phyloP scores from a whole-genome alignment of 164 flowering plant species.

The Nelumbo lutea region DNA sequence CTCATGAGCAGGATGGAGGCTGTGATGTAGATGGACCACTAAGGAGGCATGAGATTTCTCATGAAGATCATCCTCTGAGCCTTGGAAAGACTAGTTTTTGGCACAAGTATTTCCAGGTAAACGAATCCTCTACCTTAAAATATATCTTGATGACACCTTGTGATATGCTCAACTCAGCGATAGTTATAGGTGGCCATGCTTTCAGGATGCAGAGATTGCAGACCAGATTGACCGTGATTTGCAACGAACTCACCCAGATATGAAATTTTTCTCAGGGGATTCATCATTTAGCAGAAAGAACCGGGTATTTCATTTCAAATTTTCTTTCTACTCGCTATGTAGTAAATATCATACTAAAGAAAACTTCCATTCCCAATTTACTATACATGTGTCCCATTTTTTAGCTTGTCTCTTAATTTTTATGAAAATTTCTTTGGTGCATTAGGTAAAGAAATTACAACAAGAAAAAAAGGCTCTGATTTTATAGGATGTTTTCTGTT shows the following conservation, averaged over 20 bases:
- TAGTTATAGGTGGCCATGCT: neutral
- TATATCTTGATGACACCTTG: neutral
- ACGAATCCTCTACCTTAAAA: neutral
- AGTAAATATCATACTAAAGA: neutral
- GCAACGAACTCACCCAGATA: conserved; percentile 55
- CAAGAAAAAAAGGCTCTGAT: neutral
- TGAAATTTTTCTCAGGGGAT: conserved; percentile 53
- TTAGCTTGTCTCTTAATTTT: neutral
- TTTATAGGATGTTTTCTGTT: conserved; percentile 6
- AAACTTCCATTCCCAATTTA: too few species aligned
- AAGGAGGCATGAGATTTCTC: conserved; percentile 41
- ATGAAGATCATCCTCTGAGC: conserved; percentile 52
- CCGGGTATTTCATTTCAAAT: conserved; percentile 29
- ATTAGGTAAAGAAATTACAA: neutral
- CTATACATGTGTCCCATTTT: neutral
- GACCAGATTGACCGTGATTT: conserved; percentile 68
- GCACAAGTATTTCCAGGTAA: conserved; percentile 51
- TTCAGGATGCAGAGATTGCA: conserved; percentile 47
- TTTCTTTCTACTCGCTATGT: neutral
- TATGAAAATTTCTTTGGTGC: neutral
- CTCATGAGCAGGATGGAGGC: conserved; percentile 15
- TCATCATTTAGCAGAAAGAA: conserved; percentile 34
- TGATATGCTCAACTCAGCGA: neutral
- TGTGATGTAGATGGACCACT: conserved; percentile 32
- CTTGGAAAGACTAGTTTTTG: conserved; percentile 49